Percentiles rank a stretch among this genome's conserved stretches.
phyloP scores from a whole-genome alignment of 495 filamentous ascomycete species.

The Tuber microsphaerosporum region DNA sequence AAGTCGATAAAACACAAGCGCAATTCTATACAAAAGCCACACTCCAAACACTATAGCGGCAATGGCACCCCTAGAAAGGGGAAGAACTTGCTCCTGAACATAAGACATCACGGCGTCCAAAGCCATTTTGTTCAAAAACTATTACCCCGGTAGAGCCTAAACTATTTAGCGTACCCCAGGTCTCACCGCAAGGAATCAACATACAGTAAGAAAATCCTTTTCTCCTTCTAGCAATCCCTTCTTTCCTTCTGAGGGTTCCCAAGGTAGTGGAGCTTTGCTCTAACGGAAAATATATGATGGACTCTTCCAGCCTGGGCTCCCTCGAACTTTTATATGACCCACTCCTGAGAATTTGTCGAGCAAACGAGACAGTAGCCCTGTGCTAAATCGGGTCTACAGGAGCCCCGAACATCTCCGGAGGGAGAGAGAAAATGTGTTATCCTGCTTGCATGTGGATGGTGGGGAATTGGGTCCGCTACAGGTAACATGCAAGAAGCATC shows the following conservation, averaged over 20 bases:
- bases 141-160: not conserved
- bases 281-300: not conserved
- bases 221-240: not conserved
- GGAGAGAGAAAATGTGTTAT: not conserved
- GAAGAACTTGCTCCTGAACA: not conserved
- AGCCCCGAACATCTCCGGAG: not conserved
- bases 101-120: not conserved
- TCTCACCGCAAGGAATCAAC: not conserved
- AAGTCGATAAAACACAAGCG: slow-evolving; percentile 31
- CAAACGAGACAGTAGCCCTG: not conserved
- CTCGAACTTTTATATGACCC: not conserved
- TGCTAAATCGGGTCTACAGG: not conserved
- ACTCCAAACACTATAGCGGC: not conserved
- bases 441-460: not conserved
- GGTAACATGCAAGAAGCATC: no score
- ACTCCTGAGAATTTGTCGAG: not conserved
- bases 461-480: no score
- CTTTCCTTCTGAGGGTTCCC: not conserved
- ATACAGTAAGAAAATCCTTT: not conserved
- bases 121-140: not conserved
- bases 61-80: not conserved
- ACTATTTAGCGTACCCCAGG: not conserved
- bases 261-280: not conserved
- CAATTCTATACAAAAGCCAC: slow-evolving; percentile 21
- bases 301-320: not conserved